Evolutionary conservation across 768 basidiomycete genomes (phyloP).

Genomic region (Boletales sp.): DNA sequence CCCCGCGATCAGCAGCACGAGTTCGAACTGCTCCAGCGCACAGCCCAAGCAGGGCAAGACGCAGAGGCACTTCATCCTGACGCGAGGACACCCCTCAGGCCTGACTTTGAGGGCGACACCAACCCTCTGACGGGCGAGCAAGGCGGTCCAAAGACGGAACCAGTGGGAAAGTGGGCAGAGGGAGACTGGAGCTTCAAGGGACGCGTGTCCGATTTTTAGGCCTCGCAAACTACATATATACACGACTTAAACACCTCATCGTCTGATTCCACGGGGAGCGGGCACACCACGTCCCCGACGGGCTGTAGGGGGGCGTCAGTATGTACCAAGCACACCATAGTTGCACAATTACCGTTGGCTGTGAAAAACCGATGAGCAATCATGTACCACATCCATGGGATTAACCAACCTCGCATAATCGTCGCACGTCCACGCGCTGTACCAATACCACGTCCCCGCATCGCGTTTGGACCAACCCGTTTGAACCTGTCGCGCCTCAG

Average conservation of each 20-base stretch:
- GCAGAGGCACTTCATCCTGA: conserved; percentile 63
- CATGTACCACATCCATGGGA: not conserved
- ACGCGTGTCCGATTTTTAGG: conserved; percentile 79
- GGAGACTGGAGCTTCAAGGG: conserved; percentile 94
- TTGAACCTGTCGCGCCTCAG: conserved; percentile 75
- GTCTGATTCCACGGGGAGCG: conserved; percentile 73
- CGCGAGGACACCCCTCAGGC: conserved; percentile 50
- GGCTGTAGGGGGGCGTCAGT: conserved; percentile 41
- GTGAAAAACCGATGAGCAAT: conserved; percentile 18
- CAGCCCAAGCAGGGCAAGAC: conserved; percentile 46
- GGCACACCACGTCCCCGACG: conserved; percentile 85
- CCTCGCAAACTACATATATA: conserved; percentile 1
- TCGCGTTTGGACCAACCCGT: conserved; percentile 95
- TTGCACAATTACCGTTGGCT: conserved; percentile 68
- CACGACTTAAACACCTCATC: conserved; percentile 40
- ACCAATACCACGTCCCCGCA: conserved; percentile 98
- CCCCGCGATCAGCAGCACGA: conserved; percentile 76
- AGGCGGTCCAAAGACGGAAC: conserved; percentile 86
- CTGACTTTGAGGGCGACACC: conserved; percentile 76
- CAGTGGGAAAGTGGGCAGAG: conserved; percentile 58
- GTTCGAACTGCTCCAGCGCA: conserved; percentile 78
- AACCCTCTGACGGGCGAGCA: conserved; percentile 84
- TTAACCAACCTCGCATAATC: conserved; percentile 86
- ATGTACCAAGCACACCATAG: conserved; percentile 4
- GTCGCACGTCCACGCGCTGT: conserved; percentile 98